Conservation (phyloP, 352 stramenopile species). For the Pythium coloratum region DNA sequence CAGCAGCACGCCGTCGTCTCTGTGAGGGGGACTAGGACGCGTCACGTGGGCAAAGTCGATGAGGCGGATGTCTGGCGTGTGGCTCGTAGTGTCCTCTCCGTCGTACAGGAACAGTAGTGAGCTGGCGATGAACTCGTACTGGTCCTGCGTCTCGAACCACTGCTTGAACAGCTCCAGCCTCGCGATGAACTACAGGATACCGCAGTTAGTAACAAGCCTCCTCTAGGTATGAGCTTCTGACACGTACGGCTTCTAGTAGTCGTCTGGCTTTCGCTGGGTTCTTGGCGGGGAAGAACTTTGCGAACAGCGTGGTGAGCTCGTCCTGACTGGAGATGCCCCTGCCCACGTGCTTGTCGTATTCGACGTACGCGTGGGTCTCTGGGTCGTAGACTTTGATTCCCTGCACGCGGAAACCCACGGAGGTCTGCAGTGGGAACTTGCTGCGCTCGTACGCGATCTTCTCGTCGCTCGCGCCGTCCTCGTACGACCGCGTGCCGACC, state of each 20-base stretch:
- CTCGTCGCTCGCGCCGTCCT: constrained; percentile 80
- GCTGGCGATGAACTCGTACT: constrained; percentile 91
- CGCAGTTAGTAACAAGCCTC: too few relatives aligned
- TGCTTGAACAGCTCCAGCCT: constrained; percentile 58
- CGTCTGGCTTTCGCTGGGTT: constrained; percentile 29
- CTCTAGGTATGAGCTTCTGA: too few relatives aligned
- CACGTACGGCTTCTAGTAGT: constrained; percentile 50
- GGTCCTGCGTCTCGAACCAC: constrained; percentile 83
- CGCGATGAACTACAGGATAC: constrained; percentile 67
- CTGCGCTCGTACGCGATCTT: constrained; percentile 89
- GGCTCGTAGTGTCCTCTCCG: constrained; percentile 29
- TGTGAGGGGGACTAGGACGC: constrained; percentile 15
- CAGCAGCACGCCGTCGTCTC: constrained; percentile 59
- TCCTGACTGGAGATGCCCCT: constrained; percentile 52
- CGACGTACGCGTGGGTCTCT: constrained; percentile 52
- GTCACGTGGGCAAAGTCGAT: constrained; percentile 86
- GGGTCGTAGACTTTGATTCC: constrained; percentile 90
- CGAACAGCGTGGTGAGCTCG: constrained; percentile 67
- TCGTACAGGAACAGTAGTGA: constrained; percentile 96
- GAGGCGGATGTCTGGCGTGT: constrained; percentile 58
- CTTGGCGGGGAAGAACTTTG: constrained; percentile 70
- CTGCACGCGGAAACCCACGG: constrained; percentile 93
- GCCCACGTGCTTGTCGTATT: constrained; percentile 89
- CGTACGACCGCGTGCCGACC: constrained; percentile 94
- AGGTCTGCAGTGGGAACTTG: constrained; percentile 93